A percentile compares a stretch with the other conserved stretches of the same genome.
Conservation (phyloP, 2,329 filamentous ascomycete species). For the Neophaeococcomyces mojaviensis region DNA sequence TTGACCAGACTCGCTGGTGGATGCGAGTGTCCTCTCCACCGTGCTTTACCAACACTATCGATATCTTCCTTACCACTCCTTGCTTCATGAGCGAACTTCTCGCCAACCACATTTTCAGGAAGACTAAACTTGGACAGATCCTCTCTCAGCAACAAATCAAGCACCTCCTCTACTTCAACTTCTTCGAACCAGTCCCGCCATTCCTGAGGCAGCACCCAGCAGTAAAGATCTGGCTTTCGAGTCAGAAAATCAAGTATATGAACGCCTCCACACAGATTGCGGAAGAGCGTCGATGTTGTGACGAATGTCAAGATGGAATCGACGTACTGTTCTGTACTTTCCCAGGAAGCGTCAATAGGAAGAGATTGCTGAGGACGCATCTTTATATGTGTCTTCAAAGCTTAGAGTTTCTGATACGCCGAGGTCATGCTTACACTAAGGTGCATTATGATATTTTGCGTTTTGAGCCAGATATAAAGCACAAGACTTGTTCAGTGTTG, state of each 20-base stretch:
- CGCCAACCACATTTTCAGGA: slow-evolving; percentile 7
- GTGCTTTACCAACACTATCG: slow-evolving; percentile 11
- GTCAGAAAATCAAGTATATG: slow-evolving; percentile 97
- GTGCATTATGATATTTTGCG: too few relatives aligned
- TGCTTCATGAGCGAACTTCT: slow-evolving; percentile 7
- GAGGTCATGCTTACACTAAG: too few relatives aligned
- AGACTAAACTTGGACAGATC: slow-evolving; percentile 48
- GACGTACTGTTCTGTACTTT: slow-evolving; percentile 67
- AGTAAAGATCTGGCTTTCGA: slow-evolving; percentile 72
- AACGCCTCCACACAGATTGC: slow-evolving; percentile 89
- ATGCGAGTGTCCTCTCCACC: slow-evolving; percentile 37
- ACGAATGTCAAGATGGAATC: slow-evolving; percentile 69
- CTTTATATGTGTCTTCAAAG: neutral
- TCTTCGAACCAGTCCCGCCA: slow-evolving; percentile 74
- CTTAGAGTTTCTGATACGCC: too few relatives aligned
- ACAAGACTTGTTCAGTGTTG: too few relatives aligned
- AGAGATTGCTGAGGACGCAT: slow-evolving; percentile 33
- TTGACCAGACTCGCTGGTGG: slow-evolving; percentile 54
- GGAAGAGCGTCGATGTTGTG: slow-evolving; percentile 66
- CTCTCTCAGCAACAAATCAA: slow-evolving; percentile 75
- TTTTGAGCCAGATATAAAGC: too few relatives aligned
- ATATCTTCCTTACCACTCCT: neutral
- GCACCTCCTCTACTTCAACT: slow-evolving; percentile 63
- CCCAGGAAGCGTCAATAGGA: slow-evolving; percentile 64
- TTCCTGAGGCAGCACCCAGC: slow-evolving; percentile 63